Percentiles rank a stretch among this genome's conserved stretches.
Conservation (phyloP, 2,329 filamentous ascomycete genomes). For the Fonsecaea erecta region DNA sequence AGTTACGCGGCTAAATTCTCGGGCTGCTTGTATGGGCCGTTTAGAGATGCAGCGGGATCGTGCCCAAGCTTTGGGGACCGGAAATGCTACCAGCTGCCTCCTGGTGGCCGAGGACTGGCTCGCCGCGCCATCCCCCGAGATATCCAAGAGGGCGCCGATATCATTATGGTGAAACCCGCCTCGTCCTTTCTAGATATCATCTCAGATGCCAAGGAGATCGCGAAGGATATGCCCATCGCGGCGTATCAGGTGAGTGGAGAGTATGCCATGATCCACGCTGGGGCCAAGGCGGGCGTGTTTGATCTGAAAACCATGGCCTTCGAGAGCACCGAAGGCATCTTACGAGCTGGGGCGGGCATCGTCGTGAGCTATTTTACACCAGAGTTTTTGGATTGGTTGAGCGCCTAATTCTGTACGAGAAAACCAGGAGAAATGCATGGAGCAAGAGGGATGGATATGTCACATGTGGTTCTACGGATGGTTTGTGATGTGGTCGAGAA, state of each 20-base stretch:
- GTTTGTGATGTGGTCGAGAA: not conserved
- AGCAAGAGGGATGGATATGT: not conserved
- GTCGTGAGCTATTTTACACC: conserved; percentile 94
- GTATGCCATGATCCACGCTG: conserved; percentile 97
- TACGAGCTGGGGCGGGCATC: conserved; percentile 90
- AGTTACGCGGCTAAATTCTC: conserved; percentile 98
- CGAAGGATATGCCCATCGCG: conserved; percentile 86
- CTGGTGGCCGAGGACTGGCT: conserved; percentile 87
- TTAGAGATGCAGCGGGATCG: conserved; percentile 93
- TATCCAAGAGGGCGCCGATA: conserved; percentile 90
- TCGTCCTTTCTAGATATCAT: conserved; percentile 97
- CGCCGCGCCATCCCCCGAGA: conserved; percentile 88
- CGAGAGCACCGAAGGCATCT: conserved; percentile 89
- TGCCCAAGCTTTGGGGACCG: conserved; percentile 90
- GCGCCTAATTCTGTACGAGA: not conserved
- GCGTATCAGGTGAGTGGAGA: conserved; percentile 98
- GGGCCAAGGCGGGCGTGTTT: conserved; percentile 93
- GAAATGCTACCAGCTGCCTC: conserved; percentile 94
- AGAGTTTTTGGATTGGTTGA: conserved; percentile 69
- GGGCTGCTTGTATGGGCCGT: conserved; percentile 93
- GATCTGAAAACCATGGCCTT: conserved; percentile 94
- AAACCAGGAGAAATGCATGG: not conserved
- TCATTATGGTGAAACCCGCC: conserved; percentile 99
- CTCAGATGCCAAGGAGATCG: conserved; percentile 92
- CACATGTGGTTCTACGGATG: not conserved